phyloP scores from a whole-genome alignment of 306 rosid species.

The Acmispon strigosus region DNA sequence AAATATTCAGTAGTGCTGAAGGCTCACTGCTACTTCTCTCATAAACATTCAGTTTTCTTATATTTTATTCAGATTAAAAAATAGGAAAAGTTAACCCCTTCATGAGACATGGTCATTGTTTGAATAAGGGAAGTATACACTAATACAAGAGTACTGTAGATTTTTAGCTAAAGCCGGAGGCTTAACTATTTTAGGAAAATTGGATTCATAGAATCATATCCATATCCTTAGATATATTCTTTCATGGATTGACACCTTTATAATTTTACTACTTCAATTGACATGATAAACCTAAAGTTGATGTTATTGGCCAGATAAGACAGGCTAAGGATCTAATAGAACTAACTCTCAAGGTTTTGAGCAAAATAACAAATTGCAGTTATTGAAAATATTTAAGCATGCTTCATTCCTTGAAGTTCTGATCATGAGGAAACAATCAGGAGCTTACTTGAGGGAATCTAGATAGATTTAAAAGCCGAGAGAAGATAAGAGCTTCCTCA shows the following conservation, averaged over 20 bases:
- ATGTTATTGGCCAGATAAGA: neutral
- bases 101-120: too few species aligned
- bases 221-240: neutral
- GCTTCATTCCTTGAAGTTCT: conserved; percentile 3
- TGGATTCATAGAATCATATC: neutral
- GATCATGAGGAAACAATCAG: neutral
- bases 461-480: conserved; percentile 63
- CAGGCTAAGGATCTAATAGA: neutral
- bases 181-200: neutral
- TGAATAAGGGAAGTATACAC: too few species aligned
- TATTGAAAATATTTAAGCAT: neutral
- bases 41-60: too few species aligned
- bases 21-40: too few species aligned
- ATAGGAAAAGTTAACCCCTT: too few species aligned
- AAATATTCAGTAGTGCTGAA: too few species aligned
- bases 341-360: neutral
- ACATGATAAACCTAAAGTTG: neutral
- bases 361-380: neutral
- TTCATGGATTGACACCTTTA: neutral
- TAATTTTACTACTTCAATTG: neutral
- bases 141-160: too few species aligned
- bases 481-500: conserved; percentile 51
- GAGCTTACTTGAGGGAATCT: conserved; percentile 73
- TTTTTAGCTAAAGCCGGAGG: neutral
- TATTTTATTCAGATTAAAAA: too few species aligned